A percentile compares a stretch with the other conserved stretches of the same genome.
phyloP scores from a whole-genome alignment of 331 rosid species.

The Spiraea crenata region DNA sequence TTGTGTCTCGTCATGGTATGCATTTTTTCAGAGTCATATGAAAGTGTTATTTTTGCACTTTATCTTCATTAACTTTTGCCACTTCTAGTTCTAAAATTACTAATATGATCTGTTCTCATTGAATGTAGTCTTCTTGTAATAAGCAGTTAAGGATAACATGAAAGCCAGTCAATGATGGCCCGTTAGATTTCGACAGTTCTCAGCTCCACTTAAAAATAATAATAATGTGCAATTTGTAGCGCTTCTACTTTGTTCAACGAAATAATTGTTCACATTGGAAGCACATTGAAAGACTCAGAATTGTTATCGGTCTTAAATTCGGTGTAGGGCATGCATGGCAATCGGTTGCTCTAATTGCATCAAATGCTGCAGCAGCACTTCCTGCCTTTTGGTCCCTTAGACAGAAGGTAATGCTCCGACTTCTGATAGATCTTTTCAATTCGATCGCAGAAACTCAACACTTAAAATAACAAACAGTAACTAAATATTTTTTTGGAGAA shows the following conservation, averaged over 20 bases:
- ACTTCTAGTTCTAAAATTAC: neutral
- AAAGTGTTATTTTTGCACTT: constrained; percentile 12
- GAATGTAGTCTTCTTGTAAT: neutral
- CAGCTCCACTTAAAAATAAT: neutral
- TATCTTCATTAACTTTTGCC: neutral
- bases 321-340: constrained; percentile 71
- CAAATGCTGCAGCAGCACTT: constrained; percentile 84
- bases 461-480: neutral
- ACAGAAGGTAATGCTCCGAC: constrained; percentile 52
- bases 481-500: neutral
- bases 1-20: constrained; percentile 75
- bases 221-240: neutral
- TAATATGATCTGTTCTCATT: neutral
- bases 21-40: constrained; percentile 25
- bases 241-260: constrained; percentile 9
- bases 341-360: constrained; percentile 71
- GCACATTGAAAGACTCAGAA: neutral
- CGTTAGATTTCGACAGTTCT: neutral
- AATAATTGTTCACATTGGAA: constrained; percentile 12
- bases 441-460: constrained; percentile 11
- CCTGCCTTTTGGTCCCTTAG: constrained; percentile 93
- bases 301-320: constrained; percentile 21
- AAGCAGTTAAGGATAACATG: neutral
- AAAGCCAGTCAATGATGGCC: neutral
- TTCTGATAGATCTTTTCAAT: constrained; percentile 2